Evolutionary conservation across 2,329 filamentous ascomycete genomes (phyloP), one percentile per base, ranked within the genome.

Genomic region (Penicillium olsonii): DNA sequence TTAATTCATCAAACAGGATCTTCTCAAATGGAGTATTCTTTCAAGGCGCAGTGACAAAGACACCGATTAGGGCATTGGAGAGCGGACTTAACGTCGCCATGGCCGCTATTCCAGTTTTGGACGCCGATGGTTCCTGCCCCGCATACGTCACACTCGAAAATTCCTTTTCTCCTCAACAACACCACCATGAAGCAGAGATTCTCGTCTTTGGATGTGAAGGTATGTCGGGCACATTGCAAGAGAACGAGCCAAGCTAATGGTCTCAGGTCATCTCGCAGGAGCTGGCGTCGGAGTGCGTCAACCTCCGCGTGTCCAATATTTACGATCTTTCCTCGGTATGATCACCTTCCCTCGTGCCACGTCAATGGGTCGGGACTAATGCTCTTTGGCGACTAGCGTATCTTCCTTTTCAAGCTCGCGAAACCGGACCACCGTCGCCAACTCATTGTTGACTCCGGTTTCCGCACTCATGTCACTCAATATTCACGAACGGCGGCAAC

Each of bases 381-480:
- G 4, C 5, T 6, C 4, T 14, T n/a, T 20, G 3, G 10, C 10
- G n/a, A 12, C 22, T 35, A 81, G 76, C 91, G 92, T 67, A 96
- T 97, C 66, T 90, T 97, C 66, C 85, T 97, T 20, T 82, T 99
- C 71, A 97, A 96, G 68, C 94, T 99, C 67, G 85, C 91, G 47
- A 95, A 94, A 69, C 90, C 92, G 37, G 87, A 92, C 65, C 82
- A 87, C 59, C 91, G 92, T 71, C 87, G 94, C 68, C 92, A 97
- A 69, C 80, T 99, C 22, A 79, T 99, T 43, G 84, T 99, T 62
- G 94, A 99, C 69, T 94, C 90, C 1, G 94, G 94, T 24, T 99
- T 99, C 72, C 90, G 94, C 67, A 95, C 90, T 71, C 94, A 99
- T 68, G 79, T 97, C 50, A 97, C 94, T 26, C 85, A 87, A 61